Conservation (phyloP, 768 basidiomycete species). For the Mycena epipterygia region DNA sequence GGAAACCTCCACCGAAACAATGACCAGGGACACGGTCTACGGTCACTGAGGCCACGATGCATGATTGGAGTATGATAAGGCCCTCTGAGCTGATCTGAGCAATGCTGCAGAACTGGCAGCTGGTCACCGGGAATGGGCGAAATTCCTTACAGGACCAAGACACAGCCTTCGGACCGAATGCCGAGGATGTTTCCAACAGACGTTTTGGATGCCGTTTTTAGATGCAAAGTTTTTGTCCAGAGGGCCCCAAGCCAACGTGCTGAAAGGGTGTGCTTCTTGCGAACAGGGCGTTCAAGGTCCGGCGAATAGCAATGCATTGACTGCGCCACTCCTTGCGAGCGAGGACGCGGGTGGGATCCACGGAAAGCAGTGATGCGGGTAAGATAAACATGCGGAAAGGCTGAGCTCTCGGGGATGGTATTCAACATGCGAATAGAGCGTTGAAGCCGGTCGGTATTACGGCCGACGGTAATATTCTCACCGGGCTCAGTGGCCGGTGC, state of each 20-base stretch:
- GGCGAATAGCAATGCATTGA: conserved; percentile 19
- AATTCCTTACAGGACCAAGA: neutral
- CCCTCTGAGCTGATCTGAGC: no score
- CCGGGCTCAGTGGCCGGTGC: neutral
- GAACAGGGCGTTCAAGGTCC: conserved; percentile 16
- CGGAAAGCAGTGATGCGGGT: conserved; percentile 5
- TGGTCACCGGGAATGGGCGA: no score
- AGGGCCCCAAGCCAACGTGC: neutral
- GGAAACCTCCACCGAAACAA: neutral
- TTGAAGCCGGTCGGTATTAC: conserved; percentile 1
- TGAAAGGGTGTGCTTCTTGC: conserved; percentile 1
- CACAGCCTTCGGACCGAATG: conserved; percentile 22
- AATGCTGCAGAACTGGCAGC: no score
- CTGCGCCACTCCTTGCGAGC: conserved; percentile 17
- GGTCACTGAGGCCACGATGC: conserved; percentile 4
- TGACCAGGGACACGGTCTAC: neutral
- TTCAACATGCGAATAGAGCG: conserved; percentile 19
- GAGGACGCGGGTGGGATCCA: conserved; percentile 7
- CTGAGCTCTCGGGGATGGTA: neutral
- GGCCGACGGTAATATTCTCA: conserved; percentile 10
- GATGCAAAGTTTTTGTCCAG: conserved; percentile 3
- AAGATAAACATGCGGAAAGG: conserved; percentile 26
- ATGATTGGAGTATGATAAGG: neutral
- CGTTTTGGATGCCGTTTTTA: neutral
- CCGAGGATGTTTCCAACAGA: conserved; percentile 30